These are phyloP conservation scores for Populus simonii DNA, from an alignment of 345 rosid genomes.

Conservation along the genomic window DNA sequence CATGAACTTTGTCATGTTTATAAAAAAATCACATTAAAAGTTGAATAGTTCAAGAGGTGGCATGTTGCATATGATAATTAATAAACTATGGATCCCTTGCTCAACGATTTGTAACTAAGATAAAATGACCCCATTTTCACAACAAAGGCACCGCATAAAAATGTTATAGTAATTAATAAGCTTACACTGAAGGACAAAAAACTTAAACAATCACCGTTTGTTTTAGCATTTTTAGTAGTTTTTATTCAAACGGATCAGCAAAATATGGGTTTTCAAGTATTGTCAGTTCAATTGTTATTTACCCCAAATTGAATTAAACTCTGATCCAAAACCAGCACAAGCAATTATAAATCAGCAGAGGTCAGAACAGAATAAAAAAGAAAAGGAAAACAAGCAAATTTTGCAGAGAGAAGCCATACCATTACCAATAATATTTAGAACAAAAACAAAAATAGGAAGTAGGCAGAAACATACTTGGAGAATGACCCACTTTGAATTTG, in stretches of 20 bases:
- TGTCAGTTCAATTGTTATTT: too few species aligned
- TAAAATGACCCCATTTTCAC: background rate
- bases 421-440: background rate
- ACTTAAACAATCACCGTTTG: too few species aligned
- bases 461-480: conserved; percentile 15
- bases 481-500: conserved; percentile 23
- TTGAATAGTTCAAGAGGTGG: too few species aligned
- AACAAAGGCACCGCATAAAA: background rate
- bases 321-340: too few species aligned
- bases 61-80: too few species aligned
- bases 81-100: background rate
- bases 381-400: background rate
- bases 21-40: too few species aligned
- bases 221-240: too few species aligned
- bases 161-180: too few species aligned
- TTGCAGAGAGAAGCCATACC: background rate
- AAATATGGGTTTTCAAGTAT: too few species aligned
- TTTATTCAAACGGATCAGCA: too few species aligned
- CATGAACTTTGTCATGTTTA: background rate
- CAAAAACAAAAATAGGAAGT: background rate
- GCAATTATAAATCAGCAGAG: too few species aligned
- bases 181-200: background rate
- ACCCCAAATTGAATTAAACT: too few species aligned
- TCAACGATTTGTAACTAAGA: background rate
- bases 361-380: background rate